These are phyloP conservation scores for Diplocarpon mali DNA, from an alignment of 2,329 filamentous ascomycete species.

Conservation along the genomic window DNA sequence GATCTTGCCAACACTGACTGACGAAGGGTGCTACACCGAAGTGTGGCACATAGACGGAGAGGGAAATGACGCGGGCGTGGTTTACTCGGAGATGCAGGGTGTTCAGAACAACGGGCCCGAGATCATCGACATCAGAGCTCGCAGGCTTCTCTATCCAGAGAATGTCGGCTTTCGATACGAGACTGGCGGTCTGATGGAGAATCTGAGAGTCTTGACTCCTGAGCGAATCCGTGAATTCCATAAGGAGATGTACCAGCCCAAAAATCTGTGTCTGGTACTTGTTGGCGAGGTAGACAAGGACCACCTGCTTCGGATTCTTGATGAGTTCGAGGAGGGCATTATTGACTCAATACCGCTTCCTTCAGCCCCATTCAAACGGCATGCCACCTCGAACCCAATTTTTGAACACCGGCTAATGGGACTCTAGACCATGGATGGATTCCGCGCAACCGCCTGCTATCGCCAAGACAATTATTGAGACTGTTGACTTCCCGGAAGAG, in stretches of 20 bases:
- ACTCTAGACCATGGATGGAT: conserved; percentile 70
- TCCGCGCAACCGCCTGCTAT: conserved; percentile 68
- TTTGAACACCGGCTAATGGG: conserved; percentile 6
- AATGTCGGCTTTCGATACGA: conserved; percentile 91
- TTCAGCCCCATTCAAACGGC: conserved; percentile 59
- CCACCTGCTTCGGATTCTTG: conserved; percentile 68
- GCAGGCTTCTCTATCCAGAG: conserved; percentile 74
- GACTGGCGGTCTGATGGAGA: conserved; percentile 95
- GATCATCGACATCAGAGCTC: conserved; percentile 76
- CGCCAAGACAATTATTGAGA: conserved; percentile 61
- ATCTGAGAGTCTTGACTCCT: conserved; percentile 72
- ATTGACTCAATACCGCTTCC: conserved; percentile 68
- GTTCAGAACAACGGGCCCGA: conserved; percentile 76
- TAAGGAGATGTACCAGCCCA: conserved; percentile 93
- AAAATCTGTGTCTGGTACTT: conserved; percentile 83
- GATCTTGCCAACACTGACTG: conserved; percentile 80
- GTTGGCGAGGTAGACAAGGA: conserved; percentile 84
- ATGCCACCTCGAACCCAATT: neutral
- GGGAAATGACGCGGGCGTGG: conserved; percentile 90
- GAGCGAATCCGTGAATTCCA: conserved; percentile 93
- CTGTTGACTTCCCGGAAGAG: conserved; percentile 87
- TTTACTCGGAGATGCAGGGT: conserved; percentile 98
- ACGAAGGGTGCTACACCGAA: conserved; percentile 87
- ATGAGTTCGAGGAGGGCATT: conserved; percentile 81
- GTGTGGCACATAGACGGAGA: conserved; percentile 91